Evolutionary conservation across 768 basidiomycete genomes (phyloP), one percentile per base, ranked within the genome.

Genomic region (Mycena epipterygia): DNA sequence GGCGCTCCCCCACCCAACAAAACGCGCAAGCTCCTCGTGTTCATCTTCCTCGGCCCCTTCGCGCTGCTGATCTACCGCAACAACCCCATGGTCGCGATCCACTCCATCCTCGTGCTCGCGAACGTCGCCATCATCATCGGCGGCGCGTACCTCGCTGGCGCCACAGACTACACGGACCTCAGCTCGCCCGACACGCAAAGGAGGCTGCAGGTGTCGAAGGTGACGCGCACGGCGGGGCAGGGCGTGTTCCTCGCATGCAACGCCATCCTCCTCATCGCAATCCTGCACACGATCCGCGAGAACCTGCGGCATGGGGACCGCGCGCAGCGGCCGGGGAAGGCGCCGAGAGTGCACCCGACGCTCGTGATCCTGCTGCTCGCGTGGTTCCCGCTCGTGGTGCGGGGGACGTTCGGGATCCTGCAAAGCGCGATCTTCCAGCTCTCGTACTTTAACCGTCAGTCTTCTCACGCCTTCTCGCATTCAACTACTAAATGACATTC

Each of bases 101-200:
- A 83, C 68, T 64, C 72, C 44, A 60, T 76, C 39, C 79, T 83
- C 52, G 73, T 79, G 57, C 69, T 74, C 33, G 82, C 81, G 14
- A 83, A 82, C 68, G 60, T 64, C 12, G 71, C 81, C 46, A 83
- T 82, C 63, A 71, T 83, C 64, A 35, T 67, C n/a, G 82, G 82
- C 23, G 82, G 81, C 2, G 78, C 79, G 6, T 69, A 75, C 53
- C 75, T 81, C 25, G 78, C 80, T 2, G 79, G 80, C 2, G 76
- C 77, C n/a, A n/a, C n/a, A 21, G 68, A 70, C 46, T 59, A 70
- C 55, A 68, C 68, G 27, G 21, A 70, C 16, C 39, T 56, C 64
- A 21, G 64, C 64, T 48, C 56, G 67, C 23, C 71, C 73, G 70
- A 71, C 46, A 71, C 70, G 25, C n/a, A 70, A 33, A 9, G 55